Base-by-base conservation (phyloP, 1,284 basidiomycete genomes). In the Cutaneotrichosporon mucoides region DNA sequence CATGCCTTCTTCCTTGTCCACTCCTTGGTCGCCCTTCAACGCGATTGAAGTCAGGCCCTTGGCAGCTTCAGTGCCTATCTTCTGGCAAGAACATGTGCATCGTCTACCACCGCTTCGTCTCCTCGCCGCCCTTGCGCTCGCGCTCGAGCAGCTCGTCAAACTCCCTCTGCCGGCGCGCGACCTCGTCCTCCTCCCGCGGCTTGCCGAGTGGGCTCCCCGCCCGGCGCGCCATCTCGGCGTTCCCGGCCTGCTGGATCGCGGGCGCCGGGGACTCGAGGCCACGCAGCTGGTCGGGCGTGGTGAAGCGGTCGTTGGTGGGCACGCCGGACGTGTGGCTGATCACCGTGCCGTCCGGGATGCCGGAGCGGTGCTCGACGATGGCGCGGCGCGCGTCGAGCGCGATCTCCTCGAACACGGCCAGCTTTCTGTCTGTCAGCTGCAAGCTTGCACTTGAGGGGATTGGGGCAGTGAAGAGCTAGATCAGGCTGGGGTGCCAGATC, bases 61-160 rank as follows among this genome's bases (percentile, higher is more conserved):
- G 24, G 24, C 24, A 24, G 24, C 24, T 24, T 24, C 24, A 24
- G 24, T 24, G 24, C 24, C 24, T 24, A 24, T 24, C 24, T 24
- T 24, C 24, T 24, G 24, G 24, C 24, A 24, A 24, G 24, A 24
- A 24, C 24, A 15, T 13, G 45, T 33, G 47, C 47, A 49, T 15
- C 41, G 16, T 42, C 55, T 55, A 50, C 52, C 56, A 61, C 53
- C 51, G 55, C 15, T 57, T 53, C 40, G 56, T 55, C 40, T 62
- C 65, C 8, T 48, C 53, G 5, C 62, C 62, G n/a, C 70, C 70
- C 58, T 53, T 49, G 43, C 71, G 62, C 60, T 73, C 70, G 51
- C 60, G 58, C 48, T 73, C 71, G 53, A 73, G 55, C 71, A 73
- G 56, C 34, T 48, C 70, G 46, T 73, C 71, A 66, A 71, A 73